phyloP scores from a whole-genome alignment of 306 rosid genomes.

The Lathyrus sativus region DNA sequence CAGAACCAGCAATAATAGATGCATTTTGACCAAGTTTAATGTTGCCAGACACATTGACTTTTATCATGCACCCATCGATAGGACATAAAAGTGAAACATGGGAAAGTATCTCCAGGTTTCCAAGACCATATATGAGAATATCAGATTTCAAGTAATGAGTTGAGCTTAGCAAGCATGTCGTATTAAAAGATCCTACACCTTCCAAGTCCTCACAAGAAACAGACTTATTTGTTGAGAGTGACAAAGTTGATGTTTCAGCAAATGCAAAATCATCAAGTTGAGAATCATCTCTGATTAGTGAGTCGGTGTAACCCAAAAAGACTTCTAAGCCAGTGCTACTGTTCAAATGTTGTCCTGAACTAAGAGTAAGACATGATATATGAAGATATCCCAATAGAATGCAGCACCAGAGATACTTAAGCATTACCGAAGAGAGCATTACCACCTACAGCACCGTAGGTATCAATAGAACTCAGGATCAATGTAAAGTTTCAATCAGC shows the following conservation, averaged over 20 bases:
- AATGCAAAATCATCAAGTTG: slow-evolving; percentile 36
- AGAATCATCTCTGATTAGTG: slow-evolving; percentile 46
- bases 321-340: slow-evolving; percentile 40
- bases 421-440: slow-evolving; percentile 64
- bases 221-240: slow-evolving; percentile 43
- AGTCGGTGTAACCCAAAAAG: slow-evolving; percentile 45
- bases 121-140: slow-evolving; percentile 71
- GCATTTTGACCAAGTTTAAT: slow-evolving; percentile 84
- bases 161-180: slow-evolving; percentile 88
- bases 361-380: slow-evolving; percentile 50
- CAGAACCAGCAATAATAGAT: slow-evolving; percentile 74
- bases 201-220: slow-evolving; percentile 83
- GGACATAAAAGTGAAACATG: slow-evolving; percentile 77
- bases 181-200: slow-evolving; percentile 93
- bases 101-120: slow-evolving; percentile 90
- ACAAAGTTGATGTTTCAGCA: slow-evolving; percentile 39
- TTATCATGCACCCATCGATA: slow-evolving; percentile 71
- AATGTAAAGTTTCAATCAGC: slow-evolving; percentile 40
- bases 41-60: slow-evolving; percentile 83
- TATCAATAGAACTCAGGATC: slow-evolving; percentile 41
- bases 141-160: slow-evolving; percentile 60
- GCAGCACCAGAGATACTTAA: slow-evolving; percentile 56
- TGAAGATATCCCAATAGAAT: slow-evolving; percentile 63
- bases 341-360: slow-evolving; percentile 49
- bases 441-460: slow-evolving; percentile 47